phyloP scores from a whole-genome alignment of 495 filamentous ascomycete genomes.

The Aspergillus bertholletiae region DNA sequence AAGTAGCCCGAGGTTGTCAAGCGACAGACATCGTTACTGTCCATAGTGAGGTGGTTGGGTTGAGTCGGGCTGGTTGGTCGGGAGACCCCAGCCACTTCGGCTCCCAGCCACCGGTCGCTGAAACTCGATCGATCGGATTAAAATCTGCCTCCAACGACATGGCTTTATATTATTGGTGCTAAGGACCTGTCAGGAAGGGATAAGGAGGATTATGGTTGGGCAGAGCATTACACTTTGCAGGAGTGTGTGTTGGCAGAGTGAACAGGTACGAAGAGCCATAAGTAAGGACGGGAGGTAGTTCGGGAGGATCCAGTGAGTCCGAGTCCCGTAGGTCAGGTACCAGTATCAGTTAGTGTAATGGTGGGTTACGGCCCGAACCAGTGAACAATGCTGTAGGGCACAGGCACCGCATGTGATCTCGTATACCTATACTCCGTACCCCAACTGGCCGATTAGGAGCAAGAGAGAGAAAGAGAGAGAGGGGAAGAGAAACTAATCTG shows the following conservation, averaged over 20 bases:
- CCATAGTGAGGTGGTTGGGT: constrained; percentile 15
- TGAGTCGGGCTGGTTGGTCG: constrained; percentile 8
- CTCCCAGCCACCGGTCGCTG: constrained; percentile 20
- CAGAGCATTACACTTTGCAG: not conserved
- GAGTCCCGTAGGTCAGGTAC: not conserved
- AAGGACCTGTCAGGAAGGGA: not conserved
- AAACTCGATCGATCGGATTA: constrained; percentile 5
- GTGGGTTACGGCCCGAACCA: not conserved
- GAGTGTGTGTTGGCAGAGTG: not conserved
- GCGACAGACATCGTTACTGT: not conserved
- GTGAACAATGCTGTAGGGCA: too few relatives aligned
- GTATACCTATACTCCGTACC: too few relatives aligned
- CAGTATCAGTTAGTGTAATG: not conserved
- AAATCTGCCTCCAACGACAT: constrained; percentile 6
- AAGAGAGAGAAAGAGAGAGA: too few relatives aligned
- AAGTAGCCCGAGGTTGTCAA: not conserved
- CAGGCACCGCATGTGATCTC: too few relatives aligned
- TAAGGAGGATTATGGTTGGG: not conserved
- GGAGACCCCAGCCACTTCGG: constrained; percentile 6
- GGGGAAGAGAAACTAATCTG: too few relatives aligned
- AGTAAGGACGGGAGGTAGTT: too few relatives aligned
- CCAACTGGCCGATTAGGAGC: too few relatives aligned
- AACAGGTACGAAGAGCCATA: too few relatives aligned
- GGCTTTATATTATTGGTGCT: constrained; percentile 10
- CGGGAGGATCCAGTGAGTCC: too few relatives aligned